Conservation (phyloP, 2,329 filamentous ascomycete species). For the Fusarium albosuccineum region DNA sequence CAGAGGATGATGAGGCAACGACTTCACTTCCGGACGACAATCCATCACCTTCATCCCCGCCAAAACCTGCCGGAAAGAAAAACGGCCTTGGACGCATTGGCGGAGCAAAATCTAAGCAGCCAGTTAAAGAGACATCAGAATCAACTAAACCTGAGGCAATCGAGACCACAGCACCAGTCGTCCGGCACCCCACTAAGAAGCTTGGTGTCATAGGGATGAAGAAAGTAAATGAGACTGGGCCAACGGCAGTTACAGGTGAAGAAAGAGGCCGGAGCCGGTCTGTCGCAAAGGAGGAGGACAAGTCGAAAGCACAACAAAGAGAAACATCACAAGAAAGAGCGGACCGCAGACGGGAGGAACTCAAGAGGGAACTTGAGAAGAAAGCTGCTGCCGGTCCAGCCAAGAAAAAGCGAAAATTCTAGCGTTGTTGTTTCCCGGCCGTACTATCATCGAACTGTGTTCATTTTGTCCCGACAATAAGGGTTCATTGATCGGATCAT, state of each 20-base stretch:
- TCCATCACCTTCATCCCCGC: slow-evolving; percentile 39
- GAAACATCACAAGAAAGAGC: slow-evolving; percentile 62
- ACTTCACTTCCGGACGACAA: slow-evolving; percentile 38
- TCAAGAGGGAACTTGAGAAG: slow-evolving; percentile 63
- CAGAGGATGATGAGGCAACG: slow-evolving; percentile 51
- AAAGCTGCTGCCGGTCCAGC: slow-evolving; percentile 63
- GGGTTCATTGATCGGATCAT: neutral
- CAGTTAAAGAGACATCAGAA: slow-evolving; percentile 16
- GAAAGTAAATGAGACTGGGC: slow-evolving; percentile 21
- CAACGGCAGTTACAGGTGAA: slow-evolving; percentile 24
- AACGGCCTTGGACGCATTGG: slow-evolving; percentile 59
- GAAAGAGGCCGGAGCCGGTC: slow-evolving; percentile 40
- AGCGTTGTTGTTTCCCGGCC: neutral
- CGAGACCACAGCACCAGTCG: slow-evolving; percentile 18
- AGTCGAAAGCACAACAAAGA: slow-evolving; percentile 50
- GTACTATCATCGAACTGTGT: neutral
- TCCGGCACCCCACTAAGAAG: slow-evolving; percentile 38
- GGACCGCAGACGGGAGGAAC: slow-evolving; percentile 64
- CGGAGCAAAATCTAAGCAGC: slow-evolving; percentile 43
- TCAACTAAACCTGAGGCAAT: slow-evolving; percentile 16
- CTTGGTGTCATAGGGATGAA: slow-evolving; percentile 54
- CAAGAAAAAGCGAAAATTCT: slow-evolving; percentile 71
- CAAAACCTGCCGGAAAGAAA: slow-evolving; percentile 46
- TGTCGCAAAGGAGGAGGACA: slow-evolving; percentile 36
- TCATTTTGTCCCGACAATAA: too few relatives aligned